These are phyloP conservation scores for Leccinum fallax DNA, from an alignment of 1,284 basidiomycete species.

Conservation along the genomic window DNA sequence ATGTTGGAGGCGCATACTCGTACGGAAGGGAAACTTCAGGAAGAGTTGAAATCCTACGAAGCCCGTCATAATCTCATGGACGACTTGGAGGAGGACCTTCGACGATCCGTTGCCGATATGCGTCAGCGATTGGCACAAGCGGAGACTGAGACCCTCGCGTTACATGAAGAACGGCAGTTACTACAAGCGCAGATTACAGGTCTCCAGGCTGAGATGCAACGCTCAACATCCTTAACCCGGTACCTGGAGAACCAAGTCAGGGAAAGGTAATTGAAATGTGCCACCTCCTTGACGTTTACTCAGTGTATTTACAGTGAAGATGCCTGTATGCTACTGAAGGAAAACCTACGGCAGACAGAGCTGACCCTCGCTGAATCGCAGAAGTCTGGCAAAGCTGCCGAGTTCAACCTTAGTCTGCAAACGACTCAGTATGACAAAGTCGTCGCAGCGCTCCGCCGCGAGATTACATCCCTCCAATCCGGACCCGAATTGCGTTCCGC, in stretches of 20 bases:
- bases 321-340: slow-evolving; percentile 44
- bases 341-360: slow-evolving; percentile 49
- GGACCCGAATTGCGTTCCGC: slow-evolving; percentile 55
- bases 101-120: slow-evolving; percentile 19
- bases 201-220: slow-evolving; percentile 65
- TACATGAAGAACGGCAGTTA: slow-evolving; percentile 50
- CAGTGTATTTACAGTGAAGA: slow-evolving; percentile 46
- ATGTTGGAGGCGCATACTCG: slow-evolving; percentile 37
- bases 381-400: slow-evolving; percentile 58
- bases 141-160: slow-evolving; percentile 28
- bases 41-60: slow-evolving; percentile 28
- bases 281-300: not conserved
- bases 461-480: slow-evolving; percentile 55
- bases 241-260: slow-evolving; percentile 62
- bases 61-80: slow-evolving; percentile 8
- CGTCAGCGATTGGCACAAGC: slow-evolving; percentile 23
- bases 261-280: slow-evolving; percentile 48
- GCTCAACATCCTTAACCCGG: slow-evolving; percentile 56
- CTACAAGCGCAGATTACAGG: slow-evolving; percentile 58
- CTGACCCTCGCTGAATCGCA: slow-evolving; percentile 52
- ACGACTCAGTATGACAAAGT: slow-evolving; percentile 65
- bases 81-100: slow-evolving; percentile 26
- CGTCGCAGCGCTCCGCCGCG: slow-evolving; percentile 54
- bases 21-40: slow-evolving; percentile 19
- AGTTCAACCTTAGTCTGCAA: slow-evolving; percentile 65